Conservation (phyloP, 2,329 filamentous ascomycete species). For the Ophiostoma ulmi region DNA sequence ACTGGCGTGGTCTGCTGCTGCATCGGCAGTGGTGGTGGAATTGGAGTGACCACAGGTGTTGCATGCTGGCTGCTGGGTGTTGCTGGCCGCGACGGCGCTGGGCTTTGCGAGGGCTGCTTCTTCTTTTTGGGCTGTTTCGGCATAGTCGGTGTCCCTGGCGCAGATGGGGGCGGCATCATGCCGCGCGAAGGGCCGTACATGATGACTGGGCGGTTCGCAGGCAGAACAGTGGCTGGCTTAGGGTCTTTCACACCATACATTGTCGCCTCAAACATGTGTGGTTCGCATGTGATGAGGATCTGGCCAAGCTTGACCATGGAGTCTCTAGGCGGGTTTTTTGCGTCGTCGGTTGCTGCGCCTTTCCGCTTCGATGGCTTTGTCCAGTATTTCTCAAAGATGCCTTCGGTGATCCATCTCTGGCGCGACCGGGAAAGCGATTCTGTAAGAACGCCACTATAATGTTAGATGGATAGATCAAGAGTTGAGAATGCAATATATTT, state of each 20-base stretch:
- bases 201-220: constrained; percentile 50
- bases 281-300: constrained; percentile 70
- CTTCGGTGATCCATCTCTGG: constrained; percentile 65
- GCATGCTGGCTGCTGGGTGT: constrained; percentile 16
- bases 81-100: constrained; percentile 24
- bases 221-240: constrained; percentile 44
- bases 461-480: constrained; percentile 26
- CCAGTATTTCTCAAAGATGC: constrained; percentile 74
- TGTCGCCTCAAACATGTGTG: constrained; percentile 71
- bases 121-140: constrained; percentile 34
- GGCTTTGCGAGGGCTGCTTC: constrained; percentile 26
- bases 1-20: constrained; percentile 18
- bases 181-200: constrained; percentile 63
- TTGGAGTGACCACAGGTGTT: background rate
- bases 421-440: constrained; percentile 70
- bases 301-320: constrained; percentile 68
- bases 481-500: constrained; percentile 26
- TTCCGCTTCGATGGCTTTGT: constrained; percentile 66
- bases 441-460: constrained; percentile 61
- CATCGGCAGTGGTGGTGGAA: constrained; percentile 26
- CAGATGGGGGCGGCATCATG: constrained; percentile 47
- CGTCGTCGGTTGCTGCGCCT: constrained; percentile 57
- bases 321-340: constrained; percentile 63
- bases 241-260: constrained; percentile 67
- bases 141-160: constrained; percentile 33